Base-by-base conservation (phyloP, 371 early-diverging fungal species). In the Apophysomyces variabilis region DNA sequence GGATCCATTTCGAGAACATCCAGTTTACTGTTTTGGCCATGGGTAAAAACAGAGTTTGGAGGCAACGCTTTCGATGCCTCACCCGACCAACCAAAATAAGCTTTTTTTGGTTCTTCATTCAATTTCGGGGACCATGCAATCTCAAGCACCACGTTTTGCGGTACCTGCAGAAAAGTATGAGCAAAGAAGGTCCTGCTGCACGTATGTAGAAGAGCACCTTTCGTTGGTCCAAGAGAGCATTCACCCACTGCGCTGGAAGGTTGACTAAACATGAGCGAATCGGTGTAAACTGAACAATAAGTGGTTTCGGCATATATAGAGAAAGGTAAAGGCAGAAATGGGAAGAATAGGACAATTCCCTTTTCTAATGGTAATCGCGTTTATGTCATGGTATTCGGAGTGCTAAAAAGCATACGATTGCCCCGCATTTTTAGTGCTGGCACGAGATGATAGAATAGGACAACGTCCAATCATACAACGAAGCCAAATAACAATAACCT, bases 1-100 rank as follows among this genome's bases (percentile, higher is more conserved):
- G 89, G 82, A 70, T 93, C 93, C 65, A 93, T 85, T 70, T 92
- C 92, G 41, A 93, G 69, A n/a, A 80, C 82, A 38, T 90, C 87
- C 3, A 79, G 66, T 57, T 75, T 78, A 38, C 78, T 78, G 60
- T 78, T 73, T 7, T 73, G 76, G 12, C 79, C 79, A 58, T 77
- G 69, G 3, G 74, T 77, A 16, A 78, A 78, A 0, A 81, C 74
- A 12, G 83, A 65, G 18, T 84, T 74, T 14, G 79, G 79, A 18
- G 71, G 58, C 11, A 74, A 64, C 7, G 76, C 70, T 26, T 76
- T 75, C 4, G 90, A 85, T 14, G 86, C 75, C 44, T 85, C 83
- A 5, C 92, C 92, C 7, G 90, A 87, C 92, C 92, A 92, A 0
- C 89, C 89, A 54, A 88, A 86, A 65, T 85, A 90, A 4, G 85